Evolutionary conservation across 2,329 filamentous ascomycete genomes (phyloP).

Genomic region (Arachnopeziza araneosa): DNA sequence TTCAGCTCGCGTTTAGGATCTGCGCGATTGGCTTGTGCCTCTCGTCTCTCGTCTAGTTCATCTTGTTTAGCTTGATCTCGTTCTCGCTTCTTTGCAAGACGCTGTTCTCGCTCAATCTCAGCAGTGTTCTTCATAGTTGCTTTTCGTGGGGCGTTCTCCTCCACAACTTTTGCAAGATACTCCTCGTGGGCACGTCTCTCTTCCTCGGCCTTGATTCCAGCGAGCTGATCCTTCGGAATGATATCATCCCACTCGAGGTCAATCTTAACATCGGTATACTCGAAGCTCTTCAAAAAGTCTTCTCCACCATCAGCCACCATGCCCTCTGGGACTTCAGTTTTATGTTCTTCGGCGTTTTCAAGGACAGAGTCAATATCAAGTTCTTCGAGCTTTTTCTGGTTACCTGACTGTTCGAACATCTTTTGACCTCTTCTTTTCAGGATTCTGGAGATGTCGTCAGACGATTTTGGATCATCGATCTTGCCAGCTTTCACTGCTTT

Average conservation of each 20-base stretch:
- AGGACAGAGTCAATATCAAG: slow-evolving; percentile 96
- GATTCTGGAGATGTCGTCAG: slow-evolving; percentile 92
- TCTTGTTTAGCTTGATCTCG: slow-evolving; percentile 64
- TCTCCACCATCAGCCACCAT: slow-evolving; percentile 95
- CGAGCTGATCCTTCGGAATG: slow-evolving; percentile 88
- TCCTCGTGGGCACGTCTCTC: slow-evolving; percentile 77
- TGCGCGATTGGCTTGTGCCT: slow-evolving; percentile 66
- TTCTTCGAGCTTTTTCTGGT: slow-evolving; percentile 93
- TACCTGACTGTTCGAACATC: slow-evolving; percentile 96
- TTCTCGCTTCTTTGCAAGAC: slow-evolving; percentile 60
- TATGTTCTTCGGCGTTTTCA: slow-evolving; percentile 93
- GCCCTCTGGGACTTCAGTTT: slow-evolving; percentile 90
- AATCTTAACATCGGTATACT: slow-evolving; percentile 97
- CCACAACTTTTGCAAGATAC: slow-evolving; percentile 75
- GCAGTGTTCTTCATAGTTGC: slow-evolving; percentile 53
- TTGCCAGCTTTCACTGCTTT: slow-evolving; percentile 75
- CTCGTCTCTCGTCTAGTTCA: slow-evolving; percentile 57
- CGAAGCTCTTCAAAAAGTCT: slow-evolving; percentile 83
- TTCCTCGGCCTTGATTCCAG: slow-evolving; percentile 83
- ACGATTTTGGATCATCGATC: slow-evolving; percentile 78
- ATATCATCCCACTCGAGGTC: slow-evolving; percentile 98
- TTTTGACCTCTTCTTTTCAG: slow-evolving; percentile 97
- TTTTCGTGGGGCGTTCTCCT: slow-evolving; percentile 78
- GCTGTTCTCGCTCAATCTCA: slow-evolving; percentile 58
- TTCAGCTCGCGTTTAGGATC: slow-evolving; percentile 87